phyloP scores from a whole-genome alignment of 2,329 filamentous ascomycete species.

The Dendryphion nanum region DNA sequence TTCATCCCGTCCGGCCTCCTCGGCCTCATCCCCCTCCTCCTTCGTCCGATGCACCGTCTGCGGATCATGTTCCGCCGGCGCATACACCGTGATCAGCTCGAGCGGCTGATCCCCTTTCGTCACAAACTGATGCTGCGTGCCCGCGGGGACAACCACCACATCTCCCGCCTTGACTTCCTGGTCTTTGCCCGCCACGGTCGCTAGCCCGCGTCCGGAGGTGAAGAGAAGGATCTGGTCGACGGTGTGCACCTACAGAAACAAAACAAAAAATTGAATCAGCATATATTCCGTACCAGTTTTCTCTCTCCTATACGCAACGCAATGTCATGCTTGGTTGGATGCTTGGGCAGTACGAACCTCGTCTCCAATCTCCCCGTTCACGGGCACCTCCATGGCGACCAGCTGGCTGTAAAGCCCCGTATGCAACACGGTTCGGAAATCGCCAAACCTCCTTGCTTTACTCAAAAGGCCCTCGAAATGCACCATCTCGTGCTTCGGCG shows the following conservation, averaged over 20 bases:
- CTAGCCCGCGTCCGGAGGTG: slow-evolving; percentile 58
- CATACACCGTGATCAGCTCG: slow-evolving; percentile 63
- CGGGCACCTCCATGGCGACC: slow-evolving; percentile 64
- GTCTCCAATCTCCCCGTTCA: slow-evolving; percentile 65
- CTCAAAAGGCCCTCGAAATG: slow-evolving; percentile 59
- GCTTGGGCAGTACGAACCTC: slow-evolving; percentile 54
- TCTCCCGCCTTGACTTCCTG: slow-evolving; percentile 57
- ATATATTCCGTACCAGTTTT: too few species aligned
- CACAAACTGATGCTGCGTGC: slow-evolving; percentile 65
- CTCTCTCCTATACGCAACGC: too few species aligned
- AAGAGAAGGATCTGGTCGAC: slow-evolving; percentile 66
- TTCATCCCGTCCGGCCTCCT: slow-evolving; percentile 61
- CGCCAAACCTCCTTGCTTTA: slow-evolving; percentile 54
- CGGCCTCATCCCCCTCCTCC: slow-evolving; percentile 61
- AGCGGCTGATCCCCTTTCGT: slow-evolving; percentile 60
- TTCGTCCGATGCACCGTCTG: slow-evolving; percentile 62
- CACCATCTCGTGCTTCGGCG: slow-evolving; percentile 52
- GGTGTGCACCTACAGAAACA: slow-evolving; percentile 46
- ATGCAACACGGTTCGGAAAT: slow-evolving; percentile 62
- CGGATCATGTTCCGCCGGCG: slow-evolving; percentile 61
- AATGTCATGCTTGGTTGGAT: too few species aligned
- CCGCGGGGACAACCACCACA: slow-evolving; percentile 62
- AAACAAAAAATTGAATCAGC: slow-evolving; percentile 2
- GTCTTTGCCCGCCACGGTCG: slow-evolving; percentile 59
- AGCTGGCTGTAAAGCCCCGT: slow-evolving; percentile 63